Evolutionary conservation across 1,139 yeast species (phyloP).

Genomic region (Sugiyamaella castrensis): DNA sequence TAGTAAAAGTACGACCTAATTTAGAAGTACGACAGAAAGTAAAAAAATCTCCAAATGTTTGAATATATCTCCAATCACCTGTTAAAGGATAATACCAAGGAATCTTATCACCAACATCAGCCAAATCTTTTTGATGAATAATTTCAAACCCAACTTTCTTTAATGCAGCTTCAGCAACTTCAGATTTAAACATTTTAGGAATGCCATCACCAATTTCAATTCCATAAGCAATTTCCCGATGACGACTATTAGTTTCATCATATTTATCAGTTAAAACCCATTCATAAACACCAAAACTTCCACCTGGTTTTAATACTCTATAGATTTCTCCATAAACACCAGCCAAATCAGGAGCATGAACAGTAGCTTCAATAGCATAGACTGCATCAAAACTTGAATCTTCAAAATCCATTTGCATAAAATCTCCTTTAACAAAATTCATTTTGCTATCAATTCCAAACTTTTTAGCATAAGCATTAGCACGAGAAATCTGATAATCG

Average conservation of each 20-base stretch:
- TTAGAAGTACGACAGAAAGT: constrained; percentile 88
- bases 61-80: constrained; percentile 89
- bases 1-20: constrained; percentile 82
- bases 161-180: constrained; percentile 86
- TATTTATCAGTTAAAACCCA: constrained; percentile 98
- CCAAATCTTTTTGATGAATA: constrained; percentile 73
- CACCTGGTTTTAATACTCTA: constrained; percentile 96
- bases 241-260: constrained; percentile 83
- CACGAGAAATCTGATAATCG: constrained; percentile 92
- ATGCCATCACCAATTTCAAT: constrained; percentile 98
- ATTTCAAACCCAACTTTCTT: constrained; percentile 84
- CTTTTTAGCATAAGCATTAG: constrained; percentile 71
- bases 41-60: constrained; percentile 69
- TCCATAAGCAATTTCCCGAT: constrained; percentile 93
- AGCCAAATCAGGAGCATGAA: constrained; percentile 94
- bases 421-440: constrained; percentile 92
- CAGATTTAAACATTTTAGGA: constrained; percentile 88
- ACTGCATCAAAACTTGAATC: constrained; percentile 91
- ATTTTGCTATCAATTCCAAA: constrained; percentile 68
- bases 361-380: constrained; percentile 97
- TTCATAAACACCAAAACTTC: constrained; percentile 95
- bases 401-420: constrained; percentile 98
- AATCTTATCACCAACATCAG: constrained; percentile 73
- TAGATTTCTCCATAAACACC: constrained; percentile 95
- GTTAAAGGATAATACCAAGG: constrained; percentile 99